Percentiles rank a stretch among this genome's conserved stretches.
phyloP scores from a whole-genome alignment of 2,329 filamentous ascomycete species.

The Trichoderma guizhouense region DNA sequence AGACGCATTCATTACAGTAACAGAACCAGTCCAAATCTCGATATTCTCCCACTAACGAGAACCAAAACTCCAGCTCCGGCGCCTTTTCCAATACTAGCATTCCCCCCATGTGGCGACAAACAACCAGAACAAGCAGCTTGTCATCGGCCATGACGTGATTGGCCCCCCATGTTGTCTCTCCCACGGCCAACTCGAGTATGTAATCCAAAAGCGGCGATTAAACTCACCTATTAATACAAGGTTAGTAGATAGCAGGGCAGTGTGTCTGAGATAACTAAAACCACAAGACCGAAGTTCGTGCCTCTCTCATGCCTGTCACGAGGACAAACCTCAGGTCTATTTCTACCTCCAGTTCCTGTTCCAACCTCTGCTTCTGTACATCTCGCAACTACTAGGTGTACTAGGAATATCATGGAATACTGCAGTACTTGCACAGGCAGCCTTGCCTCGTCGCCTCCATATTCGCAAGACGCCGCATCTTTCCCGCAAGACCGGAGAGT shows the following conservation, averaged over 20 bases:
- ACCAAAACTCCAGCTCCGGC: not conserved
- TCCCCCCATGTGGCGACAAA: conserved; percentile 4
- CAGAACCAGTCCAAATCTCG: not conserved
- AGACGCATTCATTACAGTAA: conserved; percentile 3
- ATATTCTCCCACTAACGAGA: not conserved
- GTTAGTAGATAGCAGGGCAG: not conserved
- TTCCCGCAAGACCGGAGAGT: conserved; percentile 58
- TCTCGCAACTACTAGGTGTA: not conserved
- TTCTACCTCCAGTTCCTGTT: not conserved
- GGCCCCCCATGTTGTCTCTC: not conserved
- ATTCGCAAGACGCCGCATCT: conserved; percentile 56
- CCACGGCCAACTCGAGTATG: not conserved
- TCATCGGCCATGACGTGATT: conserved; percentile 16
- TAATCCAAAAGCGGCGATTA: conserved; percentile 4
- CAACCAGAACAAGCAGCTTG: not conserved
- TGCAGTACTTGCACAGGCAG: conserved; percentile 70
- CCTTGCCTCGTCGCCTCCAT: conserved; percentile 52
- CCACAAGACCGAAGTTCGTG: not conserved
- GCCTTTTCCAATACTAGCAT: not conserved
- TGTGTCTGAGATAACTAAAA: not conserved
- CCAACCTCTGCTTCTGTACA: not conserved
- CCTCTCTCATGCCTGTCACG: conserved; percentile 3
- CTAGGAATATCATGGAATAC: conserved; percentile 36
- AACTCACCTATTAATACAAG: not conserved
- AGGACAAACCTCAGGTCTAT: not conserved